Evolutionary conservation across 1,284 basidiomycete species (phyloP).

Genomic region (Marasmius tenuissimus): DNA sequence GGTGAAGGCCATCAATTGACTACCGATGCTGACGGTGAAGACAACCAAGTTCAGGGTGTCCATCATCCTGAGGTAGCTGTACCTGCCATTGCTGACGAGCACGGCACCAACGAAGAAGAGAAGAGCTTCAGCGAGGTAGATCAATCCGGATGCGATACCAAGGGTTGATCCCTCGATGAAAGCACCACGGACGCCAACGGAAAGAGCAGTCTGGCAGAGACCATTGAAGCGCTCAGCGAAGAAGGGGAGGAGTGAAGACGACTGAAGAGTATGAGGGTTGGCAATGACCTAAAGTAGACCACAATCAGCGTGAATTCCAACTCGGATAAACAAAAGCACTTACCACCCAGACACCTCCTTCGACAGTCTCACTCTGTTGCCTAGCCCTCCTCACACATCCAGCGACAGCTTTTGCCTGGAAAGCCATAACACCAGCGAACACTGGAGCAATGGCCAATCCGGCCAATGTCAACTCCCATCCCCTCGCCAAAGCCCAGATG

Average conservation of each 20-base stretch:
- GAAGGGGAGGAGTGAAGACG: constrained; percentile 84
- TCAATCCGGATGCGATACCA: constrained; percentile 79
- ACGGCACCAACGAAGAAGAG: constrained; percentile 89
- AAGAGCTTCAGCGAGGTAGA: constrained; percentile 87
- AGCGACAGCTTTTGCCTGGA: constrained; percentile 71
- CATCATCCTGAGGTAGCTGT: constrained; percentile 86
- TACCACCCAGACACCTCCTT: constrained; percentile 71
- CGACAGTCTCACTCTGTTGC: constrained; percentile 83
- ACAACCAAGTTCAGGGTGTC: constrained; percentile 90
- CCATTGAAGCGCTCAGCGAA: constrained; percentile 72
- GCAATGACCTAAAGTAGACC: constrained; percentile 61
- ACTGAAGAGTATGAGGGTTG: constrained; percentile 85
- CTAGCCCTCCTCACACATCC: constrained; percentile 74
- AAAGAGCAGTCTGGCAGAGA: constrained; percentile 61
- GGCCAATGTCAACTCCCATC: constrained; percentile 94
- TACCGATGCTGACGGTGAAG: constrained; percentile 91
- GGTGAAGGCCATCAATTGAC: constrained; percentile 86
- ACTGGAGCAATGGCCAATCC: constrained; percentile 87
- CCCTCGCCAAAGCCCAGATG: constrained; percentile 83
- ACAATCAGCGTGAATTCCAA: constrained; percentile 9
- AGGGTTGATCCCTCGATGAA: constrained; percentile 84
- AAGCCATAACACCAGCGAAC: constrained; percentile 72
- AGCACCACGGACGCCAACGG: constrained; percentile 73
- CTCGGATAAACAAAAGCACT: constrained; percentile 23
- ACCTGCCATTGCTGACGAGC: constrained; percentile 79